Base-by-base conservation (phyloP, 1,139 yeast genomes). In the Hansenula lynferdii region DNA sequence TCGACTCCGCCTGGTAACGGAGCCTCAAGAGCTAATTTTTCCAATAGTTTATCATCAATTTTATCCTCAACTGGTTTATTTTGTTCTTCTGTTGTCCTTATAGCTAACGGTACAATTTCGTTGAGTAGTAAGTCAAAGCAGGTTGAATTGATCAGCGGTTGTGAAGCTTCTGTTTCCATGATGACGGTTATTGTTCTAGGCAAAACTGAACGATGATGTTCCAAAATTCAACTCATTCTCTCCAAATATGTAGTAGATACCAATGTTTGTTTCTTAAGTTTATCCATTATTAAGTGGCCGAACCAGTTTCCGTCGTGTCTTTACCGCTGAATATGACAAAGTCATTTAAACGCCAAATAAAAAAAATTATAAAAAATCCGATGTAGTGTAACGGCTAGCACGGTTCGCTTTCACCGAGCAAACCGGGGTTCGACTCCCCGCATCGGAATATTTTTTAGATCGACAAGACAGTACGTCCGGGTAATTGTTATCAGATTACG, bases 361-460 rank as follows among this genome's bases (percentile, higher is more conserved):
- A 23, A 9, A 16, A 27, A 4, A 8, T 4, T 4, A 27, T 18
- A 18, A 30, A 21, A 15, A 33, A 35, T 77, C 82, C 83, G 83
- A 76, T 77, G 71, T 77, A 73, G 84, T 77, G 83, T 77, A 77
- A 76, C 80, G 84, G 85, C 78, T 77, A 78, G 79, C 84, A 78
- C 83, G 80, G 82, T 76, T 72, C 82, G 80, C 82, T 77, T 75
- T 77, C 83, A 77, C 84, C 80, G 83, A 73, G 82, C 82, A 77
- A 70, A 73, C 80, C 84, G 78, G 83, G 83, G 84, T 77, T 77
- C 84, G 80, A 77, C 79, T 77, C 84, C 84, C 83, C 78, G 83
- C 71, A 76, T 75, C 82, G 84, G 83, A 77, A 74, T 41, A 42
- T 46, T 40, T 48, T 61, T 64, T 64, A 11, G 18, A 5, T 15